Base-by-base conservation (phyloP, 2,329 filamentous ascomycete genomes). In the Curvularia lunata region DNA sequence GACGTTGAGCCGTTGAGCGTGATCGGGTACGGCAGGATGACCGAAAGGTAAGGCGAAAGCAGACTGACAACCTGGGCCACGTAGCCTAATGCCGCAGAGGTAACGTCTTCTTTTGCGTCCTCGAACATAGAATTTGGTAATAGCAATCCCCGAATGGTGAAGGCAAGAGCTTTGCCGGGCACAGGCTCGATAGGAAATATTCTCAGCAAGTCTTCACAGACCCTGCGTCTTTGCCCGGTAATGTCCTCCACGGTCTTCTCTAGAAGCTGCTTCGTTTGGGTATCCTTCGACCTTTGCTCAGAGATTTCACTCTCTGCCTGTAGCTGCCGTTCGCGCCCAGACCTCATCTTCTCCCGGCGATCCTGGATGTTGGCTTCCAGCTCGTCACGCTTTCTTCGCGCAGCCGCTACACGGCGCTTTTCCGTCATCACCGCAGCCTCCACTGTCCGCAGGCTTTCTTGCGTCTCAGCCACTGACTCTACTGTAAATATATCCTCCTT, bases 221-320 rank as follows among this genome's bases (percentile, higher is more conserved):
- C 91, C 34, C 95, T 89, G 13, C 93, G 87, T 21, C 93, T 86
- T 75, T 98, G 95, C n/a, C 90, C 91, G 56, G 84, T 86, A n/a
- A 92, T 89, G 19, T 87, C 85, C 49, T 89, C 86, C 41, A 82
- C 82, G 0, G 85, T 87, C 47, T 83, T 77, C 4, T 81, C 80
- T 0, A 90, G 76, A 1, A 88, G 79, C 5, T 80, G 76, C 34
- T 82, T 81, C 12, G 86, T 87, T 0, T 84, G 47, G 81, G 79
- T 7, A 86, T 67, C 73, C 58, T 61, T 66, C 18, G 71, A 61
- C 16, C 56, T 55, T 6, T 70, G 88, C 62, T 87, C 83, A 12
- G 81, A 78, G 6, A 95, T 84, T 64, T 91, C 86, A 6, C 80
- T 79, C 3, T 84, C 82, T 0, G 86, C 84, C 63, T 81, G 82